Evolutionary conservation across 1,284 basidiomycete genomes (phyloP), one percentile per base, ranked within the genome.

Genomic region (Neonothopanus nambi): DNA sequence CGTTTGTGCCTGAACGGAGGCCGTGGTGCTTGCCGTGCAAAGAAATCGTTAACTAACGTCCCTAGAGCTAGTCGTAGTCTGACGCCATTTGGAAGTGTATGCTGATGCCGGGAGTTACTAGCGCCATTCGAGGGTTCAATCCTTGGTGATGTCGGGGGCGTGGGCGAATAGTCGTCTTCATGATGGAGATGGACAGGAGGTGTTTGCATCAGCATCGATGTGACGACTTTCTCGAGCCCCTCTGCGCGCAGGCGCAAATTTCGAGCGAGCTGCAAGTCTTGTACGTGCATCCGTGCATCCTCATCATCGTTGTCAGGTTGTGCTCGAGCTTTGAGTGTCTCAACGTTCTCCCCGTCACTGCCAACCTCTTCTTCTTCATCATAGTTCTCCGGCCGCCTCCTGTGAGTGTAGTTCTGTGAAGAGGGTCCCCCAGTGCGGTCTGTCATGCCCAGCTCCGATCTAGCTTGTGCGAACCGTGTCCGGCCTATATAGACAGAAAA

Each of bases 371-470:
- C 83, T 9, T 86, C 85, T 63, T 89, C 85, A 56, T 88, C 85
- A 58, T 80, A 89, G 56, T 81, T 82, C 62, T 89, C 87, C 36
- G 87, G 87, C 21, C 87, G 76, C 58, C 79, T 77, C 21, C 86
- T 77, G 64, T 85, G 80, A 5, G 65, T 63, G 60, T 83, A 84
- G 60, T 85, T 77, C 7, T 75, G 59, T 1, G 82, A 79, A 0
- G 77, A 73, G 3, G 80, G 73, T 1, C 86, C 87, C 12, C 87
- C 87, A 1, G 87, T 85, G 57, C 81, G 80, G 67, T 89, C 82
- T n/a, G 85, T 82, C 84, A 91, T 85, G 47, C 88, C 84, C 23
- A 92, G 79, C 65, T 91, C 90, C 37, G 87, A 87, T 24, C 89
- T 80, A 3, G 86, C 89, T 65, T 91, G 89, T 9, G 85, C 82